Evolutionary conservation across 306 rosid species (phyloP).

Genomic region (Citrullus amarus): DNA sequence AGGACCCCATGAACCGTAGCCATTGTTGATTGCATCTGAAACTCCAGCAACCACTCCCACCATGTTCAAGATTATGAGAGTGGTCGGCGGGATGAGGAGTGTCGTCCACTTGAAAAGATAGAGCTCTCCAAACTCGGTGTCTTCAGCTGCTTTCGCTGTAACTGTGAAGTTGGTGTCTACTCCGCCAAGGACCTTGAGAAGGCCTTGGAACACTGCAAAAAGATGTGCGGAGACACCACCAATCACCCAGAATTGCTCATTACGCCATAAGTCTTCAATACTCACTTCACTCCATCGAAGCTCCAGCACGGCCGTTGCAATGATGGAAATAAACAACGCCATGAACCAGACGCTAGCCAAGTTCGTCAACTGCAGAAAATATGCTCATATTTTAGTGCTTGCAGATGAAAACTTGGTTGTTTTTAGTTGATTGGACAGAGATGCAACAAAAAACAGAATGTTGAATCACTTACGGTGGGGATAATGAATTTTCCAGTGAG

Average conservation of each 20-base stretch:
- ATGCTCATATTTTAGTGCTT: background rate
- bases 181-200: constrained; percentile 74
- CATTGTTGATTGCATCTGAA: constrained; percentile 83
- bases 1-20: constrained; percentile 85
- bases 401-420: background rate
- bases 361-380: constrained; percentile 50
- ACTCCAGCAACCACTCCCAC: constrained; percentile 93
- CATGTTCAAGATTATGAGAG: constrained; percentile 71
- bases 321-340: constrained; percentile 73
- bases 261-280: constrained; percentile 85
- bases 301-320: constrained; percentile 63
- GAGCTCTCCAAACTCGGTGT: constrained; percentile 46
- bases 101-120: constrained; percentile 85
- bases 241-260: constrained; percentile 93
- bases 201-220: constrained; percentile 85
- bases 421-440: background rate
- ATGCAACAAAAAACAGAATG: background rate
- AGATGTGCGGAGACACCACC: constrained; percentile 95
- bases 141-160: constrained; percentile 51
- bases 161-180: constrained; percentile 44
- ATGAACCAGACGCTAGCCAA: constrained; percentile 73
- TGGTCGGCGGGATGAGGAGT: constrained; percentile 86
- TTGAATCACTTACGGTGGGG: constrained; percentile 61
- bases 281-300: constrained; percentile 85
- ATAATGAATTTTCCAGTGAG: constrained; percentile 89